These are phyloP conservation scores for Ceratobasidium sp. DNA, from an alignment of 1,284 basidiomycete species.

Conservation along the genomic window DNA sequence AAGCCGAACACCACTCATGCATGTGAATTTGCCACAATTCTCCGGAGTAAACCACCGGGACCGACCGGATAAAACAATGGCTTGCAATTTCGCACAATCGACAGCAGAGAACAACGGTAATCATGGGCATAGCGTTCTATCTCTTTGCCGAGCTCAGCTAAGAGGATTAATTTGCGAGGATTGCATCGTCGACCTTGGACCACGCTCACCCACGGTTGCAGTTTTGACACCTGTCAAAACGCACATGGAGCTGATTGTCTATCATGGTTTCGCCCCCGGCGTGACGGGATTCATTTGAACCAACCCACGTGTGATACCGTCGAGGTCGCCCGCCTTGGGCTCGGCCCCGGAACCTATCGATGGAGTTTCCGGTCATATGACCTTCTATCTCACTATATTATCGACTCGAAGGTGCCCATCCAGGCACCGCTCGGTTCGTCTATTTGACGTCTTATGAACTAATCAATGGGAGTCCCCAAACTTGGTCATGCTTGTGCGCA, in stretches of 20 bases:
- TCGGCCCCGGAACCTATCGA: neutral
- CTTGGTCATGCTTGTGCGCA: neutral
- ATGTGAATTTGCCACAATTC: neutral
- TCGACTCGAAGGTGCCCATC: neutral
- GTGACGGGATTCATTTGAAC: neutral
- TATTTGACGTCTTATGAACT: neutral
- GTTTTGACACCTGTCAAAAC: neutral
- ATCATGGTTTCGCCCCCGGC: neutral
- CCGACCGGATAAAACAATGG: neutral
- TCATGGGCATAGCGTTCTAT: neutral
- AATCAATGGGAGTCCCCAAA: neutral
- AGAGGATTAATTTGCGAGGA: too few relatives aligned
- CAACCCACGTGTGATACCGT: neutral
- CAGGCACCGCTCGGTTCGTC: neutral
- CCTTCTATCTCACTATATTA: neutral
- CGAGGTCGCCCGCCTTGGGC: neutral
- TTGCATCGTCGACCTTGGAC: too few relatives aligned
- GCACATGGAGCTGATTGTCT: slow-evolving; percentile 1
- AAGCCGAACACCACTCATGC: neutral
- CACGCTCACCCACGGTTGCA: neutral
- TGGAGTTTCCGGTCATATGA: neutral
- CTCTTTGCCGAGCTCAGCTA: neutral
- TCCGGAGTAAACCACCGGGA: neutral
- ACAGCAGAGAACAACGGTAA: neutral
- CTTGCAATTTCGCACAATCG: neutral